Conservation (phyloP, 192 early-diverging fungal species). For the Geranomyces michiganensis region DNA sequence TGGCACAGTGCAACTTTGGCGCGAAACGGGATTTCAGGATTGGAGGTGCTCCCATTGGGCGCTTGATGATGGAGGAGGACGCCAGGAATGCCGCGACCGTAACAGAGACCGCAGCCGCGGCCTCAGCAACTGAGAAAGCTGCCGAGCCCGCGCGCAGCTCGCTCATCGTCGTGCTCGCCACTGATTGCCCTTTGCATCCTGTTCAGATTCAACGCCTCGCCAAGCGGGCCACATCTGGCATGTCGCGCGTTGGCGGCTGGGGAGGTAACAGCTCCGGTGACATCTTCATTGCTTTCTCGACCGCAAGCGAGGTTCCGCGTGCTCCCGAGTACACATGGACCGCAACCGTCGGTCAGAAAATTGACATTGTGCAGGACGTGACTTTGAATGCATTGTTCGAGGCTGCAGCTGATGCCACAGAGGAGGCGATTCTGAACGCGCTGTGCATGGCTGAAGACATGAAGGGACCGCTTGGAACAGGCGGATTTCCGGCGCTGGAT, state of each 20-base stretch:
- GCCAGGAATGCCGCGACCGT: neutral
- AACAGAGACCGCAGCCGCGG: neutral
- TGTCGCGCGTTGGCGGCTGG: slow-evolving; percentile 6
- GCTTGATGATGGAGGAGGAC: slow-evolving; percentile 5
- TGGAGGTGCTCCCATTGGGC: slow-evolving; percentile 4
- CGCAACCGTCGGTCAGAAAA: slow-evolving; percentile 6
- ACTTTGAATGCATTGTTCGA: slow-evolving; percentile 11
- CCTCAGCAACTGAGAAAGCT: neutral
- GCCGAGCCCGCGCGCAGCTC: neutral
- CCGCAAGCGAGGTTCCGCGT: neutral
- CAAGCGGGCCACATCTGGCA: neutral
- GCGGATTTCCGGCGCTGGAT: neutral
- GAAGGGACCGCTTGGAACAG: neutral
- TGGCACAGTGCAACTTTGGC: slow-evolving; percentile 9
- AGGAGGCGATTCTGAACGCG: slow-evolving; percentile 7
- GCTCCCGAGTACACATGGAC: neutral
- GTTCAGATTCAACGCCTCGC: neutral
- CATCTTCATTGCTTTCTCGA: slow-evolving; percentile 15
- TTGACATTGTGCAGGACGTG: slow-evolving; percentile 9
- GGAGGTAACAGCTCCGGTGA: slow-evolving; percentile 11
- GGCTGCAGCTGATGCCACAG: slow-evolving; percentile 2
- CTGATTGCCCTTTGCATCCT: neutral
- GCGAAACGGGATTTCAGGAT: neutral
- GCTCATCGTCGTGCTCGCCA: slow-evolving; percentile 11
- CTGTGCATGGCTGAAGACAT: neutral